Base-by-base conservation (phyloP, 768 basidiomycete species). In the Kwoniella bestiolae region DNA sequence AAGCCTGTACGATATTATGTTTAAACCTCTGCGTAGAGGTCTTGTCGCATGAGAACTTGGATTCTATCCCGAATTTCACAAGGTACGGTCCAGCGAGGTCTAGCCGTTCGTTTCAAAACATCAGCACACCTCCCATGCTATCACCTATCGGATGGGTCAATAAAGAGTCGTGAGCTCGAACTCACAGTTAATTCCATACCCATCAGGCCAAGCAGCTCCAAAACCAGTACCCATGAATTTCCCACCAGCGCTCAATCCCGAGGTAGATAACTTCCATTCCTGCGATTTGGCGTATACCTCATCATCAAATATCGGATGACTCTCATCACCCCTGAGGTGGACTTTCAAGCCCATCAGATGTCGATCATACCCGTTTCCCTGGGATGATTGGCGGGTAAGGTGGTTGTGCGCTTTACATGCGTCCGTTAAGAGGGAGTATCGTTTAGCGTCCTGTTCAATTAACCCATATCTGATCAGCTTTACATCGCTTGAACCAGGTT, bases 181-280 rank as follows among this genome's bases (percentile, higher is more conserved):
- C 90, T 73, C 77, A 93, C 93, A 97, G 78, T 92, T 95, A 72
- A 96, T 90, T 1, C 94, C 94, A 83, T 94, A 95, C 8, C 94
- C 94, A 82, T 94, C 89, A 44, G 86, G 84, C 82, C 88, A 93
- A 9, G 84, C 82, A 2, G 92, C 83, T 3, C 94, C 94, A 80
- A 96, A 96, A 85, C 94, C 94, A 7, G 94, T 96, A 1, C 94
- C 94, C 52, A 87, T 86, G 83, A 96, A 97, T 41, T 89, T 83
- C 69, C 88, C 85, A 0, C 94, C 94, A 26, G 90, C 89, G 80
- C 90, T 92, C 69, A 96, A 80, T 6, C 90, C 92, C 81, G 91
- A 94, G 6, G 94, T 95, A 67, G 90, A 91, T 44, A 96, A 83
- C 71, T 89, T 90, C 94, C 94, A 96, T 66, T 86, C 85, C 68